A percentile compares a stretch with the other conserved stretches of the same genome.
Conservation (phyloP, 1,139 yeast genomes). For the Hemisphaericaspora xylanilytica region DNA sequence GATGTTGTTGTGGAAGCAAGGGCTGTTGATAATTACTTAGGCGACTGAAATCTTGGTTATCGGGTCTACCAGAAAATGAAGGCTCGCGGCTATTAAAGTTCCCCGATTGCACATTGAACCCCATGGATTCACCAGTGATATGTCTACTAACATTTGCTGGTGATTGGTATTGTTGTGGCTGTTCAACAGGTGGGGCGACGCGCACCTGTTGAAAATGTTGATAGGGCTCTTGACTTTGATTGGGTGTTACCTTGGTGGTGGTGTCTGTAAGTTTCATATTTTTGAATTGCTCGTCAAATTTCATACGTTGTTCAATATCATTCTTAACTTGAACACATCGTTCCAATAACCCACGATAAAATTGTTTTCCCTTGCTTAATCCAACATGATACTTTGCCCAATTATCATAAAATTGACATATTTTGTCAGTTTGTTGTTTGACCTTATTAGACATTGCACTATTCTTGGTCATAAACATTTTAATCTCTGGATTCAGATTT, state of each 20-base stretch:
- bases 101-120: too few relatives aligned
- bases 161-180: constrained; percentile 2
- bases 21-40: background rate
- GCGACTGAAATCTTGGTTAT: background rate
- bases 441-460: constrained; percentile 25
- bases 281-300: constrained; percentile 6
- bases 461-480: constrained; percentile 34
- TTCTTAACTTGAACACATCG: constrained; percentile 17
- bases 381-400: constrained; percentile 66
- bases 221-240: constrained; percentile 4
- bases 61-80: background rate
- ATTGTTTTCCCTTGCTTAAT: constrained; percentile 55
- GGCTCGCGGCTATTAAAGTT: too few relatives aligned
- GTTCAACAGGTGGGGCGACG: constrained; percentile 3
- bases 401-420: constrained; percentile 50
- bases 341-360: constrained; percentile 56
- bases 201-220: constrained; percentile 7
- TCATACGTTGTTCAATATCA: constrained; percentile 4
- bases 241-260: background rate
- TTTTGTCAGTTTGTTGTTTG: constrained; percentile 31
- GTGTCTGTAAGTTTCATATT: constrained; percentile 5
- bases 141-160: constrained; percentile 14
- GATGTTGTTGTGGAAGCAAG: background rate
- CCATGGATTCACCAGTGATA: background rate
- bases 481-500: constrained; percentile 43